phyloP scores from a whole-genome alignment of 139 green algal species.

The Trebouxia sp. region DNA sequence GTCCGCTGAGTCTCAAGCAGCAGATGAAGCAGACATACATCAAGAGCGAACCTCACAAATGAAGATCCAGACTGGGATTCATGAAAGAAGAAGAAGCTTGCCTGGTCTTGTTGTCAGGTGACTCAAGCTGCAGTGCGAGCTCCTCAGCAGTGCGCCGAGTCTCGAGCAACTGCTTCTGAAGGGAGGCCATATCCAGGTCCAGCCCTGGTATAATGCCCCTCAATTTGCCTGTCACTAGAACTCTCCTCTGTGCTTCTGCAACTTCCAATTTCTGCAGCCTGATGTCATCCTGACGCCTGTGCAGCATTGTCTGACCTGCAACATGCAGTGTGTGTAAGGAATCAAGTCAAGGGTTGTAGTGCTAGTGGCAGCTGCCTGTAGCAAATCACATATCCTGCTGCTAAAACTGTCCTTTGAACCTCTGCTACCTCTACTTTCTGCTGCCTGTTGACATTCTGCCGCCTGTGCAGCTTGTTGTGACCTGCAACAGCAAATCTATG shows the following conservation, averaged over 20 bases:
- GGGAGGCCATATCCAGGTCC: slow-evolving; percentile 55
- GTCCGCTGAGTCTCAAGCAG: slow-evolving; percentile 64
- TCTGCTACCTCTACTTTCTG: slow-evolving; percentile 61
- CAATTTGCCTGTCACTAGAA: slow-evolving; percentile 30
- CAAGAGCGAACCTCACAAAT: no score
- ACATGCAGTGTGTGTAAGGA: no score
- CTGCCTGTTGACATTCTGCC: slow-evolving; percentile 69
- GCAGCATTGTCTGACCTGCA: slow-evolving; percentile 59
- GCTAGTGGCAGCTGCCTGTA: no score
- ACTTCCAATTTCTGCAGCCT: slow-evolving; percentile 65
- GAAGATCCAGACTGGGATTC: not conserved
- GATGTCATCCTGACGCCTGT: slow-evolving; percentile 67
- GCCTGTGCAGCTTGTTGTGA: no score
- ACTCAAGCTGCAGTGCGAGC: slow-evolving; percentile 69
- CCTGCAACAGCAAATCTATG: no score
- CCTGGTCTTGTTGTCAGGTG: slow-evolving; percentile 60
- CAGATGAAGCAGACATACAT: no score
- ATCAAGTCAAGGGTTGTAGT: no score
- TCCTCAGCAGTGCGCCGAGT: slow-evolving; percentile 57
- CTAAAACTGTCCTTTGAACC: slow-evolving; percentile 23
- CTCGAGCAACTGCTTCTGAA: slow-evolving; percentile 68
- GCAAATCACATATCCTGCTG: slow-evolving; percentile 39
- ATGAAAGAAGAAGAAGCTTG: not conserved
- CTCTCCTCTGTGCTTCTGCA: slow-evolving; percentile 30
- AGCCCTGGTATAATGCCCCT: slow-evolving; percentile 57